phyloP scores from a whole-genome alignment of 768 basidiomycete species.

The Amanita pseudoporphyria region DNA sequence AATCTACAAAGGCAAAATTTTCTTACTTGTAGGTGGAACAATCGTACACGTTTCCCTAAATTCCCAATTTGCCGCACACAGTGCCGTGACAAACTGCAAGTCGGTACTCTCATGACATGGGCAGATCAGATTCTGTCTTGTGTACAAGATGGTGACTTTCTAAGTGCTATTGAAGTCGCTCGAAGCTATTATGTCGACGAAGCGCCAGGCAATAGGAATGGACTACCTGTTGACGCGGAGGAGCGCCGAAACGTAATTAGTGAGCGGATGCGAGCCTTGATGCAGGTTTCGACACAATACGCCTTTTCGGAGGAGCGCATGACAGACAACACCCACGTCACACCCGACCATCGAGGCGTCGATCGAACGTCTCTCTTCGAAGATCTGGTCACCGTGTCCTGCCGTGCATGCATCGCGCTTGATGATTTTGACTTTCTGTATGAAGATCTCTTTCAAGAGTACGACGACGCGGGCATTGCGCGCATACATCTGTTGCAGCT shows the following conservation, averaged over 20 bases:
- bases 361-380: slow-evolving; percentile 89
- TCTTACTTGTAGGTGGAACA: slow-evolving; percentile 65
- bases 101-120: slow-evolving; percentile 88
- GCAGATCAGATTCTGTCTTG: slow-evolving; percentile 82
- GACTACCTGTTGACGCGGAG: slow-evolving; percentile 61
- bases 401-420: slow-evolving; percentile 72
- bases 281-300: slow-evolving; percentile 81
- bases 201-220: slow-evolving; percentile 79
- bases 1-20: slow-evolving; percentile 84
- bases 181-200: slow-evolving; percentile 72
- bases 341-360: slow-evolving; percentile 80
- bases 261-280: slow-evolving; percentile 67
- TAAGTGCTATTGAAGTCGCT: slow-evolving; percentile 81
- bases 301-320: slow-evolving; percentile 94
- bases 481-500: slow-evolving; percentile 77
- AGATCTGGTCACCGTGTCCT: slow-evolving; percentile 68
- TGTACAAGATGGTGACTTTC: slow-evolving; percentile 81
- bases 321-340: slow-evolving; percentile 78
- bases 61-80: slow-evolving; percentile 16
- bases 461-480: slow-evolving; percentile 75
- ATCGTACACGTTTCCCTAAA: neutral
- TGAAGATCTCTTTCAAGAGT: slow-evolving; percentile 88
- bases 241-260: slow-evolving; percentile 59
- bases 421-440: slow-evolving; percentile 82
- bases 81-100: slow-evolving; percentile 60